Conservation (phyloP, 163 green algal genomes). For the Scenedesmus sp. region DNA sequence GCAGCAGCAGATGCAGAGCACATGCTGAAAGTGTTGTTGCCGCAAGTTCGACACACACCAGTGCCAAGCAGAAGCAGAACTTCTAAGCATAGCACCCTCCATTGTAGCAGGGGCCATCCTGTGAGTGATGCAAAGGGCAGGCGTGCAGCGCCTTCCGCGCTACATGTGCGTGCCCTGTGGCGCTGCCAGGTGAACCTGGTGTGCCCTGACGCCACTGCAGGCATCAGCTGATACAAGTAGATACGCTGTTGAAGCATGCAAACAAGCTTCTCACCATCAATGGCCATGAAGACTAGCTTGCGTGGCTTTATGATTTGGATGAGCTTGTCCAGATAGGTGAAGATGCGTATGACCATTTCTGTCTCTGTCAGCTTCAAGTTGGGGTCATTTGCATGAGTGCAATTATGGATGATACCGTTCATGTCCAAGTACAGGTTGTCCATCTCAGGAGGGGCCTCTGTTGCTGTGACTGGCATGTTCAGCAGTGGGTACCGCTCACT, state of each 20-base stretch:
- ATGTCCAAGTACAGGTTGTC: slow-evolving; percentile 97
- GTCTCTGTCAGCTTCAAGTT: slow-evolving; percentile 83
- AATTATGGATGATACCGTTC: slow-evolving; percentile 95
- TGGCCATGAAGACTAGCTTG: slow-evolving; percentile 96
- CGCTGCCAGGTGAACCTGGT: too few relatives aligned
- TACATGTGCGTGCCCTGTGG: too few relatives aligned
- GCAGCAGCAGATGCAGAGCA: slow-evolving; percentile 35
- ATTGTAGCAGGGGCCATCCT: too few relatives aligned
- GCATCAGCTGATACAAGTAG: neutral
- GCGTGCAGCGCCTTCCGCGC: too few relatives aligned
- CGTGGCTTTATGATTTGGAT: slow-evolving; percentile 92
- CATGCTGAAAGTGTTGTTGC: neutral
- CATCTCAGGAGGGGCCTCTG: slow-evolving; percentile 62
- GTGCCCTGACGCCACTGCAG: too few relatives aligned
- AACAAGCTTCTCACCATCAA: slow-evolving; percentile 84
- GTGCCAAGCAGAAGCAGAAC: neutral
- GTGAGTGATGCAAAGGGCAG: too few relatives aligned
- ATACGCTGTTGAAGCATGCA: neutral
- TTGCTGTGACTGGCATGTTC: slow-evolving; percentile 81
- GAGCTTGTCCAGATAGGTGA: slow-evolving; percentile 94
- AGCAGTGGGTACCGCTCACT: slow-evolving; percentile 94
- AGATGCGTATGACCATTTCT: slow-evolving; percentile 87
- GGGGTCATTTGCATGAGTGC: slow-evolving; percentile 74
- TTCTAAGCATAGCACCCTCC: too few relatives aligned
- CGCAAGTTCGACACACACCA: too few relatives aligned